Conservation (phyloP, 2,329 filamentous ascomycete species). For the Talaromyces amestolkiae region DNA sequence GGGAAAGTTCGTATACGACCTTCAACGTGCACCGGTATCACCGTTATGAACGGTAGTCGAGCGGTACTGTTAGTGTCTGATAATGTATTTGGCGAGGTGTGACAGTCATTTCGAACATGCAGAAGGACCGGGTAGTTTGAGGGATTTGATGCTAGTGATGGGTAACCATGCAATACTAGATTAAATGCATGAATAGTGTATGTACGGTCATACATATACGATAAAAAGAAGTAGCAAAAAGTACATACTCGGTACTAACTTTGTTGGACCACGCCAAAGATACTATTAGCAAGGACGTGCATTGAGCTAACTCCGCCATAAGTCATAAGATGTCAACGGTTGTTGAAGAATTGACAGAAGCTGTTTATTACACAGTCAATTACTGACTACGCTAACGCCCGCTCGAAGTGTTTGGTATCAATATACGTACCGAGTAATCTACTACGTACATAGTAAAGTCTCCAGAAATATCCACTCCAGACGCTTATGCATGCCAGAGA, state of each 20-base stretch:
- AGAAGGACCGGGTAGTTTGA: background rate
- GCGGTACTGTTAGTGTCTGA: background rate
- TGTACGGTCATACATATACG: background rate
- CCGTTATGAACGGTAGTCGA: background rate
- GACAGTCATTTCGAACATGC: background rate
- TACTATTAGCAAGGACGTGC: background rate
- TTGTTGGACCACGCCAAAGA: background rate
- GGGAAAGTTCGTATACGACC: background rate
- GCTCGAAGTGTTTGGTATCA: background rate
- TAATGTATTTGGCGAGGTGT: background rate
- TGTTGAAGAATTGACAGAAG: background rate
- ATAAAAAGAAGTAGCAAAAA: background rate
- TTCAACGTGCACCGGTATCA: background rate
- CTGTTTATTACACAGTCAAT: background rate
- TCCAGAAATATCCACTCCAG: slow-evolving; percentile 8
- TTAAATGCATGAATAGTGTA: background rate
- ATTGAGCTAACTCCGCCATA: background rate
- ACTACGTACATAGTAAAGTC: background rate
- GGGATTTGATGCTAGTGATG: background rate
- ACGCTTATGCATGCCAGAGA: slow-evolving; percentile 21
- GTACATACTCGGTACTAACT: background rate
- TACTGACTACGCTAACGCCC: background rate
- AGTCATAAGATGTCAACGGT: background rate
- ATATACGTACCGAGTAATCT: background rate
- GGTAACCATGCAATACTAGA: background rate